Percentiles rank a stretch among this genome's conserved stretches.
These are phyloP conservation scores for Botryosphaeria agaves DNA, from an alignment of 2,329 filamentous ascomycete species.

Conservation along the genomic window DNA sequence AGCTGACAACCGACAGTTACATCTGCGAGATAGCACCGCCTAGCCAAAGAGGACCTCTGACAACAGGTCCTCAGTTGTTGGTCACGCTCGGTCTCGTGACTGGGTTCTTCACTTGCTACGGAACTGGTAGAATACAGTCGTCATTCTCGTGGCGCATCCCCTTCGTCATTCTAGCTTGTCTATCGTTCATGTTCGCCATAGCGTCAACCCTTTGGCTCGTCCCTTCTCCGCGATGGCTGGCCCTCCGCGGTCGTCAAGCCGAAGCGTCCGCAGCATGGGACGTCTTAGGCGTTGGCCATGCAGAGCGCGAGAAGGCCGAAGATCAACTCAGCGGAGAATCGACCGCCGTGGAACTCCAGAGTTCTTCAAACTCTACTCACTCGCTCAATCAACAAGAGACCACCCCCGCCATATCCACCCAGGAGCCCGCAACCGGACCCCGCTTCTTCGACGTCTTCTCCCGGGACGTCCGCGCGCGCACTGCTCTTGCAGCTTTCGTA, in stretches of 20 bases:
- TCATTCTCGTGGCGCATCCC: conserved; percentile 39
- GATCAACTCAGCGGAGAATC: background rate
- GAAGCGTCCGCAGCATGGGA: conserved; percentile 28
- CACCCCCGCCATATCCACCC: background rate
- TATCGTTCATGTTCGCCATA: conserved; percentile 23
- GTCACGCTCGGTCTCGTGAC: conserved; percentile 29
- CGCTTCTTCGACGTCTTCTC: conserved; percentile 6
- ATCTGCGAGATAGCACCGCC: conserved; percentile 40
- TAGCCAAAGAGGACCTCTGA: conserved; percentile 23
- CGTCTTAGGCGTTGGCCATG: conserved; percentile 21
- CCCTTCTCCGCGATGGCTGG: conserved; percentile 43
- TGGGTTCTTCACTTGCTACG: conserved; percentile 46
- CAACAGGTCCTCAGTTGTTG: conserved; percentile 7
- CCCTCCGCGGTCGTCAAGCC: conserved; percentile 25
- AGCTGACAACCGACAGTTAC: conserved; percentile 18
- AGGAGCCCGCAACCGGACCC: background rate
- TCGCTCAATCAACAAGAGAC: background rate
- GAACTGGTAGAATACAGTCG: conserved; percentile 27
- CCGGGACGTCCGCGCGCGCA: conserved; percentile 19
- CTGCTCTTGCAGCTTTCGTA: conserved; percentile 33
- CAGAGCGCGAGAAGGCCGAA: conserved; percentile 2
- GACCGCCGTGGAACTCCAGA: background rate
- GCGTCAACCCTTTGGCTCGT: no score
- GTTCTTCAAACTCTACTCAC: background rate
- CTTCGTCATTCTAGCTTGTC: conserved; percentile 29